Evolutionary conservation across 78 protist species (phyloP).

Genomic region (Isochrysis galbana): DNA sequence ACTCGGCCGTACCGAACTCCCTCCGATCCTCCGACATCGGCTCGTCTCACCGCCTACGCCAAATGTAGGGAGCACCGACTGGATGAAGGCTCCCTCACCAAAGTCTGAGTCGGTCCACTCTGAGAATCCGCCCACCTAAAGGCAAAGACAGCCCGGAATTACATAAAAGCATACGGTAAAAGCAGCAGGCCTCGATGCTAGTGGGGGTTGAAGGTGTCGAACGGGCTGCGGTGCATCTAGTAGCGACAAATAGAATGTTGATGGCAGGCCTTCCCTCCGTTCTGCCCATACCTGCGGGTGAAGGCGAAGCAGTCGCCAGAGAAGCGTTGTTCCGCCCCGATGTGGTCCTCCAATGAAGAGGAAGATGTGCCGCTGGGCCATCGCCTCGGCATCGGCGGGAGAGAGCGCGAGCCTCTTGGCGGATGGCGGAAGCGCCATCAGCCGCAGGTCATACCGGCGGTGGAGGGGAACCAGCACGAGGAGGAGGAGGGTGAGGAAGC

Average conservation of each 20-base stretch:
- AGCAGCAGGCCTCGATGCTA: no score
- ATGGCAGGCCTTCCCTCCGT: no score
- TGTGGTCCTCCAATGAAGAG: neutral
- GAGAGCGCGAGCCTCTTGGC: neutral
- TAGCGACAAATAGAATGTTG: no score
- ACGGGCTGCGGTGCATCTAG: no score
- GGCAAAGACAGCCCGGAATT: no score
- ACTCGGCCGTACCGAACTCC: neutral
- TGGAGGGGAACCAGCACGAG: neutral
- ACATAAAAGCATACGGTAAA: no score
- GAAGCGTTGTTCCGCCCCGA: neutral
- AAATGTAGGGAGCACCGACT: neutral
- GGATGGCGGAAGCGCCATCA: neutral
- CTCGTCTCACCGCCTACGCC: neutral
- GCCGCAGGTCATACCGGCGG: neutral
- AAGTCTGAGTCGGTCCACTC: neutral
- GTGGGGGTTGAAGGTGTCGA: no score
- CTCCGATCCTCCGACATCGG: neutral
- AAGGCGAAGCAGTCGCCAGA: neutral
- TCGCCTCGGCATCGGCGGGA: neutral
- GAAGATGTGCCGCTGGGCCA: neutral
- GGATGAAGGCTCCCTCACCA: neutral
- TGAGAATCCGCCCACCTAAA: neutral
- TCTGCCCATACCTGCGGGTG: no score
- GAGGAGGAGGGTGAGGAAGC: no score